Conservation (phyloP, 345 rosid species). For the Orychophragmus violaceus region DNA sequence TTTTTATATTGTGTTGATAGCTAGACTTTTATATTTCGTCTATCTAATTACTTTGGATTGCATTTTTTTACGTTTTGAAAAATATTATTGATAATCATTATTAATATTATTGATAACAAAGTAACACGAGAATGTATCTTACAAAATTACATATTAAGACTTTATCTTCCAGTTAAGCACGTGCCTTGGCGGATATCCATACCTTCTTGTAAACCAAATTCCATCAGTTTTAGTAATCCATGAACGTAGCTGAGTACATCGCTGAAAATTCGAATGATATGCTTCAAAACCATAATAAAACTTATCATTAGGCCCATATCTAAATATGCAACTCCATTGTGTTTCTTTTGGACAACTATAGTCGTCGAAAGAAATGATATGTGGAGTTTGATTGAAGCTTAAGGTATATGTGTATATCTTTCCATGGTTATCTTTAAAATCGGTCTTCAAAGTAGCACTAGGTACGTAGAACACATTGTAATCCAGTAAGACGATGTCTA, state of each 20-base stretch:
- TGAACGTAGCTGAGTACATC: neutral
- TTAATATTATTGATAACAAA: too few species aligned
- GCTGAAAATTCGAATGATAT: neutral
- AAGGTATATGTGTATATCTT: neutral
- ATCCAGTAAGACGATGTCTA: too few species aligned
- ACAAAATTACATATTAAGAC: too few species aligned
- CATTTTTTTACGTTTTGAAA: too few species aligned
- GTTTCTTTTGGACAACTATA: neutral
- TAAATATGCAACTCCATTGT: neutral
- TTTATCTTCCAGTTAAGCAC: neutral
- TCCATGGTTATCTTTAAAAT: neutral
- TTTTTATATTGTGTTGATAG: too few species aligned
- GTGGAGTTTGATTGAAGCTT: neutral
- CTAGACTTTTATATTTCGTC: too few species aligned
- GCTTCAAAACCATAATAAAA: neutral
- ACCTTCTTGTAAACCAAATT: neutral
- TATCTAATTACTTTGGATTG: too few species aligned
- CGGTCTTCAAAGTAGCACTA: neutral
- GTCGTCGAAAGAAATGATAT: neutral
- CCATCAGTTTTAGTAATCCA: neutral
- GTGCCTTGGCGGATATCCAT: neutral
- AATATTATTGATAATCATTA: too few species aligned
- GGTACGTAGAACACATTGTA: too few species aligned
- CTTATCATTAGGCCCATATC: neutral
- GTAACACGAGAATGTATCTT: too few species aligned